Percentiles rank a stretch among this genome's conserved stretches.
These are phyloP conservation scores for Penicillium steckii DNA, from an alignment of 495 filamentous ascomycete genomes.

Conservation along the genomic window DNA sequence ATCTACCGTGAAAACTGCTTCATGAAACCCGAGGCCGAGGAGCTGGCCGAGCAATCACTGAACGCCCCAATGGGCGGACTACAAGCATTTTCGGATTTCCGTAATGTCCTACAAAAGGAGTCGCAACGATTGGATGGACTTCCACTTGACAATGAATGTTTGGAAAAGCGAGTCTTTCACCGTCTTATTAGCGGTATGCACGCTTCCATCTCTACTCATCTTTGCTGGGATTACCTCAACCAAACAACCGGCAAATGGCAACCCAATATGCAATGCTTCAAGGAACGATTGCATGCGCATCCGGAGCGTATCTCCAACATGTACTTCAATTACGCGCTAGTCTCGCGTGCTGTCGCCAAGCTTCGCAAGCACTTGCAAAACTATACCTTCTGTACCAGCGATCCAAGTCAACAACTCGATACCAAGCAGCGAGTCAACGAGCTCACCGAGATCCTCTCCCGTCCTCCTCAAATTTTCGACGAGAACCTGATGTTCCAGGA, in stretches of 20 bases:
- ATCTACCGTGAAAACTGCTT: conserved; percentile 99
- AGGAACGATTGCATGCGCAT: conserved; percentile 72
- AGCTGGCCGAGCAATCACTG: conserved; percentile 30
- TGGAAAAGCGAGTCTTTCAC: conserved; percentile 98
- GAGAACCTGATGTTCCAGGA: conserved; percentile 88
- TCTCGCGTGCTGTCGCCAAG: conserved; percentile 87
- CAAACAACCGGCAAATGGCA: conserved; percentile 92
- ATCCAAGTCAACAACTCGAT: conserved; percentile 69
- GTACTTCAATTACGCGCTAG: conserved; percentile 97
- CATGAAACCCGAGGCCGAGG: conserved; percentile 57
- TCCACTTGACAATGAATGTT: conserved; percentile 82
- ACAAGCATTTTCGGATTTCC: conserved; percentile 80
- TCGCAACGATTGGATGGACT: conserved; percentile 64
- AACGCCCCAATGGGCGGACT: conserved; percentile 30
- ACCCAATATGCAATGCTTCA: conserved; percentile 89
- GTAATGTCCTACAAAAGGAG: conserved; percentile 73
- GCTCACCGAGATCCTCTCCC: conserved; percentile 64
- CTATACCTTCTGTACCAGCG: conserved; percentile 93
- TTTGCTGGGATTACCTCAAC: conserved; percentile 96
- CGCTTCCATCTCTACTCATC: conserved; percentile 89
- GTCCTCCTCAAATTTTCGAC: conserved; percentile 80
- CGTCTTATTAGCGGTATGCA: conserved; percentile 96
- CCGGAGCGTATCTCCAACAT: conserved; percentile 94
- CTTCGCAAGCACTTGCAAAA: conserved; percentile 76
- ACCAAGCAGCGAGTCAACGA: conserved; percentile 77